Percentiles rank a stretch among this genome's conserved stretches.
These are phyloP conservation scores for Styphnolobium japonicum DNA, from an alignment of 306 rosid species.

Conservation along the genomic window DNA sequence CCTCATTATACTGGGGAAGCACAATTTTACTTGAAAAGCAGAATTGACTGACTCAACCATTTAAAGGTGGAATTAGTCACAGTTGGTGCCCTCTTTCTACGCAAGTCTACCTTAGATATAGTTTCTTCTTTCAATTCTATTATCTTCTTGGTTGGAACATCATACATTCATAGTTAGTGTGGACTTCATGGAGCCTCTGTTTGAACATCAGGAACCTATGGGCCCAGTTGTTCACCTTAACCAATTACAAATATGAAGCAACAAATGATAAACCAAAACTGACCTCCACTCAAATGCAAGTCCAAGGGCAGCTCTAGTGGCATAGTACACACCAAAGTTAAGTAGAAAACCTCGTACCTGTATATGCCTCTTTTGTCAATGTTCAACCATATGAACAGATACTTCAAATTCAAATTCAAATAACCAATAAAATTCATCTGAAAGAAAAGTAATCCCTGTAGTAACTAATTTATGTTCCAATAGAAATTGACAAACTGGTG, in stretches of 20 bases:
- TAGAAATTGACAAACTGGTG: background rate
- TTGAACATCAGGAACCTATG: background rate
- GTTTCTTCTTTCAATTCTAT: background rate
- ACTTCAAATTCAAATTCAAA: background rate
- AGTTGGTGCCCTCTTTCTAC: background rate
- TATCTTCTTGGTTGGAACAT: background rate
- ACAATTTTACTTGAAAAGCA: background rate
- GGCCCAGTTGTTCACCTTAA: background rate
- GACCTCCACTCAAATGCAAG: slow-evolving; percentile 77
- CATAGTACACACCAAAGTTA: slow-evolving; percentile 73
- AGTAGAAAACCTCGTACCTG: slow-evolving; percentile 82
- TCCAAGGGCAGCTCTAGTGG: slow-evolving; percentile 78
- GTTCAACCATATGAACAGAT: background rate
- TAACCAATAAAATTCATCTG: background rate
- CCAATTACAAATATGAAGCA: background rate
- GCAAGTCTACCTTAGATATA: background rate
- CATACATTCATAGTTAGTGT: background rate
- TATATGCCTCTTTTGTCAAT: slow-evolving; percentile 24
- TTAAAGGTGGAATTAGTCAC: background rate
- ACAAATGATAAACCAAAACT: slow-evolving; percentile 17
- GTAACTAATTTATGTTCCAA: background rate
- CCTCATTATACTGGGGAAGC: background rate
- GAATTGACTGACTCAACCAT: background rate
- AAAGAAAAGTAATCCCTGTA: background rate
- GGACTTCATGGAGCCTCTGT: background rate